Base-by-base conservation (phyloP, 2,329 filamentous ascomycete species). In the Fusarium sp. region DNA sequence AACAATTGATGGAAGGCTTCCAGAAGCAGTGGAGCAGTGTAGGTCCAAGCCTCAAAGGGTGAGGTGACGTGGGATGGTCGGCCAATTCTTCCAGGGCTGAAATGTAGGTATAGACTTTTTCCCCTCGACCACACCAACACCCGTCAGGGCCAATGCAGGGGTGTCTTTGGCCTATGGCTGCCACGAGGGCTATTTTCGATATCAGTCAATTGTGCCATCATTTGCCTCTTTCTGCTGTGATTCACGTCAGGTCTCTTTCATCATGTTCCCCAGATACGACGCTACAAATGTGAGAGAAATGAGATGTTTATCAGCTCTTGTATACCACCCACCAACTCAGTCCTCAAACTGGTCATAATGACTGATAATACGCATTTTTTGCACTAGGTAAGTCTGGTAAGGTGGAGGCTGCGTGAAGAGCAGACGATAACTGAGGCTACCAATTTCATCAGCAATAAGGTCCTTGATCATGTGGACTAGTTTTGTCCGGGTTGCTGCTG, bases 1-100 rank as follows among this genome's bases (percentile, higher is more conserved):
- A 78, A 78, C 76, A 78, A 72, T 61, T 60, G 25, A 78, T 76
- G 59, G 76, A 78, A 78, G 68, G 52, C 71, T 78, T 78, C 76
- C 71, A 78, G 76, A 78, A 78, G 76, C 64, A 77, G 76, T 78
- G 76, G 76, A 71, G 61, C 43, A 62, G 30, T 53, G 21, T 19
- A 50, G 30, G 52, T 21, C 23, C 44, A 53, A 63, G 53, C 40
- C 30, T 42, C 28, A 30, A 53, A 50, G 40, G 32, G 30, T 28
- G 40, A 58, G 43, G 58, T 73, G 66, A 71, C 70, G 53, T 73
- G 71, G 71, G 71, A 54, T 43, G 50, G 50, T 53, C 46, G 46
- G 56, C 52, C 42, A 60, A 46, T 46, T 59, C 59, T 64, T 64
- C 40, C 73, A 75, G 75, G 72, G 74, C 74, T 75, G 71, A 72